Conservation (phyloP, 2,329 filamentous ascomycete species). For the Aspergillus novoparasiticus region DNA sequence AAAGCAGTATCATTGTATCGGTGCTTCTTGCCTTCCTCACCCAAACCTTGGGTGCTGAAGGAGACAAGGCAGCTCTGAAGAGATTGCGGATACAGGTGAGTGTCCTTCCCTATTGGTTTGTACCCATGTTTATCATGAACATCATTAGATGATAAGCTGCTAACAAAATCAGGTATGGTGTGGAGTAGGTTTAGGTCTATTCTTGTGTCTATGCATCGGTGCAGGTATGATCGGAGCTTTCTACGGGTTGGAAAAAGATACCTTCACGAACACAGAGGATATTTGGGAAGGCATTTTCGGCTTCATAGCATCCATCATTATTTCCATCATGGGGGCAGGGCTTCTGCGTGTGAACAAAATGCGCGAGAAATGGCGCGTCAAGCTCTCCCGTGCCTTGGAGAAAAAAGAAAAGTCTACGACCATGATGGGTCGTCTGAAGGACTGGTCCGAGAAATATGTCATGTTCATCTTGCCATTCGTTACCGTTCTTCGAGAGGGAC, state of each 20-base stretch:
- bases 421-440: conserved; percentile 55
- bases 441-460: conserved; percentile 72
- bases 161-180: conserved; percentile 61
- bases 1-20: conserved; percentile 82
- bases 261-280: conserved; percentile 69
- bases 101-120: neutral
- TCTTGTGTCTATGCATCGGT: conserved; percentile 67
- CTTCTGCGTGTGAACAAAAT: conserved; percentile 80
- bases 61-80: conserved; percentile 67
- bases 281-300: conserved; percentile 81
- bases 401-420: conserved; percentile 41
- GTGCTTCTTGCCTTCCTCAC: conserved; percentile 83
- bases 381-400: conserved; percentile 72
- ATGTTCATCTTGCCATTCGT: conserved; percentile 87
- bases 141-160: no score
- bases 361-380: conserved; percentile 81
- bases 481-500: conserved; percentile 49
- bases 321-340: conserved; percentile 77
- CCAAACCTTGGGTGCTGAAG: conserved; percentile 70
- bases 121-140: neutral
- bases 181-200: conserved; percentile 63
- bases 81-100: conserved; percentile 64
- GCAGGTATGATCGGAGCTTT: conserved; percentile 72
- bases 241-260: conserved; percentile 68
- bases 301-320: conserved; percentile 76